Base-by-base conservation (phyloP, 225 moss, liverwort and hornwort species). In the Ulota crispa region DNA sequence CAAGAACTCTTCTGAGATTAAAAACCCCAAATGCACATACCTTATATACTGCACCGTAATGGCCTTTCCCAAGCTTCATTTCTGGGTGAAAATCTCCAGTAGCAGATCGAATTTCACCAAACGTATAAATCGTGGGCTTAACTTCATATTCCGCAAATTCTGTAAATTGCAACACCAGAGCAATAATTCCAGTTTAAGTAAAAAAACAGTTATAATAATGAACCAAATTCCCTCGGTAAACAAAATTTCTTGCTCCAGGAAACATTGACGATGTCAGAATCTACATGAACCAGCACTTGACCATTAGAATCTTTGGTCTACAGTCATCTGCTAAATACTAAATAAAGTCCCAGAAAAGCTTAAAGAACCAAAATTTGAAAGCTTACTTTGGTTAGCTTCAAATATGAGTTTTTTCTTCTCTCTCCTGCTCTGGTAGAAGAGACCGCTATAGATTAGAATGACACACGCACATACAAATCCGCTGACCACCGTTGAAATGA, bases 121-220 rank as follows among this genome's bases (percentile, higher is more conserved):
- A 89, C 27, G 89, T 83, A 18, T 80, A 89, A 66, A 89, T n/a
- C 7, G 87, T 87, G 54, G 89, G 89, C 76, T 89, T 89, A 20
- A 89, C 87, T 81, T 89, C 89, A 62, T 85, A 89, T 27, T 89
- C 89, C 30, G 85, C 78, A 83, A 89, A 89, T 76, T 85, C 89
- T 89, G 75, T 13, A 62, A 43, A 67, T 81, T 50, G 52, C 6
- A 34, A 56, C 23, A 70, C 14, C 50, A 52, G 18, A 63, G 31
- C 16, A 55, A 77, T 15, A 4, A 57, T 26, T 65, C 9, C 30
- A 78, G n/a, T 30, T 31, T 30, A n/a, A 50, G 21, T 72, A 18
- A 37, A 41, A 36, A 39, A n/a, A 37, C n/a, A 26, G 21, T 78
- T 20, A 36, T 19, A 36, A 21, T 71, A 34, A 19, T 53, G 5